Percentiles rank a stretch among this genome's conserved stretches.
phyloP scores from a whole-genome alignment of 257 asterid species.

The Solanum chiquidenum region DNA sequence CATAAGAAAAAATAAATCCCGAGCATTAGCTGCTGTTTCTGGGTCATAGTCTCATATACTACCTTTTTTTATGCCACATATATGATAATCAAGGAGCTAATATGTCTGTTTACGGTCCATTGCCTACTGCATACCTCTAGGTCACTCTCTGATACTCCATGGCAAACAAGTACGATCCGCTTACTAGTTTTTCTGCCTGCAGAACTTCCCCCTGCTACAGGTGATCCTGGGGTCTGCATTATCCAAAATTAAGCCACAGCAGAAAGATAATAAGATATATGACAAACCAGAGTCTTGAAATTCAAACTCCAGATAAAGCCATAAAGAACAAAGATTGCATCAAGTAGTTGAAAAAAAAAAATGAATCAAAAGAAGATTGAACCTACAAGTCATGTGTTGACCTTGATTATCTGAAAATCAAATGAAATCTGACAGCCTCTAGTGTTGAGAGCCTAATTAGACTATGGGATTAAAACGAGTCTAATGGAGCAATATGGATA shows the following conservation, averaged over 20 bases:
- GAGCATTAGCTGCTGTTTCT: neutral
- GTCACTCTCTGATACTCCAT: conserved; percentile 47
- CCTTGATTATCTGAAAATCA: neutral
- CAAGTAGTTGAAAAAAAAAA: neutral
- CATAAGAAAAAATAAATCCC: neutral
- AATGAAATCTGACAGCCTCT: neutral
- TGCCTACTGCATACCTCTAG: conserved; percentile 30
- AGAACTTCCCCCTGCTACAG: conserved; percentile 47
- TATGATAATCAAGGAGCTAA: neutral
- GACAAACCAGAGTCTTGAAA: neutral
- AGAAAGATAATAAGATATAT: neutral
- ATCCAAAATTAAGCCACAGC: conserved; percentile 9
- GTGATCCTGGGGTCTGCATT: conserved; percentile 92
- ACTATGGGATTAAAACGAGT: neutral
- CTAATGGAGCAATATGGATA: neutral
- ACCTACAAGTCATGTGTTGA: neutral
- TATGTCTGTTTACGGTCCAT: neutral
- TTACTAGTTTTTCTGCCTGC: conserved; percentile 66
- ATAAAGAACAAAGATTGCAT: neutral
- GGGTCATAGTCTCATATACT: neutral
- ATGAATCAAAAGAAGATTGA: neutral
- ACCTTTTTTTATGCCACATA: neutral
- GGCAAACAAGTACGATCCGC: conserved; percentile 56
- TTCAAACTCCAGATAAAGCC: conserved; percentile 12
- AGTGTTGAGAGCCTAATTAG: neutral